Conservation (phyloP, 106 monocot genomes). For the Dendrobium huoshanense region DNA sequence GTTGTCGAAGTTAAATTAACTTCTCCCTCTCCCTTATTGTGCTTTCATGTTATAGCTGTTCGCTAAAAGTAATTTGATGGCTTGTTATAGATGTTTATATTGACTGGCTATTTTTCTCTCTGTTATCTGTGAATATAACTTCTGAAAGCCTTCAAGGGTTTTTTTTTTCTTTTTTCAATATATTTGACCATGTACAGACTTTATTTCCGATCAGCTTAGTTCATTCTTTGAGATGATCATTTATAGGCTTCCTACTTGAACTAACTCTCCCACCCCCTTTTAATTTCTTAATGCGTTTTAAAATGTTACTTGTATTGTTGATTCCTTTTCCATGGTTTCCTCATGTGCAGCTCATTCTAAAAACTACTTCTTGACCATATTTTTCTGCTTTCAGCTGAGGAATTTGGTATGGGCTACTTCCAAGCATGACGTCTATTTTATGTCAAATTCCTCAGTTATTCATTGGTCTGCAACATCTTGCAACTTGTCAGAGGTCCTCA, state of each 20-base stretch:
- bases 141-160: background rate
- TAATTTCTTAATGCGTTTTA: background rate
- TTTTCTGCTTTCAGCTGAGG: conserved; percentile 23
- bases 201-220: background rate
- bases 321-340: background rate
- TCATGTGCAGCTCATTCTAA: background rate
- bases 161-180: background rate
- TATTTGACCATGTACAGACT: background rate
- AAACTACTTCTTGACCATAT: background rate
- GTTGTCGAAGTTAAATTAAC: background rate
- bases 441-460: conserved; percentile 31
- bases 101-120: background rate
- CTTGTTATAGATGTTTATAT: background rate
- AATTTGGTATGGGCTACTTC: conserved; percentile 44
- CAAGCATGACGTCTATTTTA: conserved; percentile 40
- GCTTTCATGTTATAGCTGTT: background rate
- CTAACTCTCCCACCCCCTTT: background rate
- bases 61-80: background rate
- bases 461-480: conserved; percentile 36
- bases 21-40: background rate
- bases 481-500: conserved; percentile 27
- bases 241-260: background rate
- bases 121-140: background rate
- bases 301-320: background rate
- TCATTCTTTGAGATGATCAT: background rate